Evolutionary conservation across 495 filamentous ascomycete species (phyloP), one percentile per base, ranked within the genome.

Genomic region (Xanthoparmelia taractica): DNA sequence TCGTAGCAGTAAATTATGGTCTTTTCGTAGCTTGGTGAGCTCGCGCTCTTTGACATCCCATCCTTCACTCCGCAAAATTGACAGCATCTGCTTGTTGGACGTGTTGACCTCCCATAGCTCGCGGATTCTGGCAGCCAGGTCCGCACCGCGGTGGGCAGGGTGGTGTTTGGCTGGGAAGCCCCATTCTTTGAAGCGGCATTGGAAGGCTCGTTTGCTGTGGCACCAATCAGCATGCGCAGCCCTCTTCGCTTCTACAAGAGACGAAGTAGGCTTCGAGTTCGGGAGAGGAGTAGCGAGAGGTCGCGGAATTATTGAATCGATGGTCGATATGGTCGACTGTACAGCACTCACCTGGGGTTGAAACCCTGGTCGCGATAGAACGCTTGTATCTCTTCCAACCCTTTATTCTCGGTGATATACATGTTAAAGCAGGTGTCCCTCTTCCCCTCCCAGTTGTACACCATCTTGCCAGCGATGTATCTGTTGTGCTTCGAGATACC

Each of bases 41-140:
- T 90, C 85, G 2, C 86, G 76, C 65, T 87, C 81, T 65, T 84
- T 87, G 62, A 92, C 82, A 36, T 85, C 76, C 69, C 84, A 91
- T 8, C 90, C 90, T 69, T 90, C 87, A 18, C 81, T 77, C 54
- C 83, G 82, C 48, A 94, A 77, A 17, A 81, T 82, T n/a, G 73
- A 72, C 36, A 90, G 79, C 85, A 94, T 94, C 57, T 90, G 83
- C 62, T 81, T 81, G 67, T 89, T 87, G 43, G 73, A 79, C 5
- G 80, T 77, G 65, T 92, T 92, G 40, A 75, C 75, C 69, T 88
- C 85, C 89, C 89, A 94, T 65, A 94, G 82, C 76, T 91, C 79
- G 64, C 84, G 83, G 50, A 90, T 80, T 1, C 89, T 81, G 4
- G 78, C 81, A 25, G 89, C 82, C 13, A 94, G 80, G 17, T 74